Percentiles rank a stretch among this genome's conserved stretches.
Conservation (phyloP, 306 rosid species). For the Casuarina equisetifolia region DNA sequence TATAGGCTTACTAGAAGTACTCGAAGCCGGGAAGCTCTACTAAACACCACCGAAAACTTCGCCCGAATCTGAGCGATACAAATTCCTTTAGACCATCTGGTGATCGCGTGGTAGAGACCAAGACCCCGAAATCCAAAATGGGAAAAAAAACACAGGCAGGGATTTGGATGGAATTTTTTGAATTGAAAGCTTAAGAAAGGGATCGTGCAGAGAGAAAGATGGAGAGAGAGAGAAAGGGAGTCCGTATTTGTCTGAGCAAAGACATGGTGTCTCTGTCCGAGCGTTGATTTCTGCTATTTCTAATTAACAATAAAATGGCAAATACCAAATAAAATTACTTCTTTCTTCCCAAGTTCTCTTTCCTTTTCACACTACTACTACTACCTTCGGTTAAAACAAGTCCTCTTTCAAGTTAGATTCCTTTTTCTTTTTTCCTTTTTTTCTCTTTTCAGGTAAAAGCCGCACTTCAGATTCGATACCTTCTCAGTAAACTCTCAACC, state of each 20-base stretch:
- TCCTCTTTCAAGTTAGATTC: background rate
- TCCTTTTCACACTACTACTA: background rate
- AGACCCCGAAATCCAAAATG: conserved; percentile 47
- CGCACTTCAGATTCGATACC: background rate
- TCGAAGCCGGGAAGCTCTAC: conserved; percentile 52
- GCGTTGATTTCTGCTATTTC: conserved; percentile 37
- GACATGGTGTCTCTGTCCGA: conserved; percentile 45
- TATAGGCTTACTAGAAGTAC: conserved; percentile 45
- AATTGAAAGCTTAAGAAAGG: conserved; percentile 53
- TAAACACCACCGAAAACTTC: conserved; percentile 37
- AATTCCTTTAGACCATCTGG: conserved; percentile 27
- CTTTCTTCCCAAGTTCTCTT: background rate
- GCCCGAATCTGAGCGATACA: conserved; percentile 58
- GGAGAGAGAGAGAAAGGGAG: conserved; percentile 11
- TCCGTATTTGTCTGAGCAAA: conserved; percentile 14
- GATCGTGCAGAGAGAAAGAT: conserved; percentile 56
- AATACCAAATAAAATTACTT: background rate
- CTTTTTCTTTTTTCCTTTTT: background rate
- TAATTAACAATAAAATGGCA: background rate
- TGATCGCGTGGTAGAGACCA: conserved; percentile 20
- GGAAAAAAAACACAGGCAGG: conserved; percentile 42
- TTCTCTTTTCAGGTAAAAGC: background rate
- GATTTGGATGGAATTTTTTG: conserved; percentile 42
- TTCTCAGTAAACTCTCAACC: background rate
- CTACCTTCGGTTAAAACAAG: background rate